A percentile compares a stretch with the other conserved stretches of the same genome.
Evolutionary conservation across 2,329 filamentous ascomycete genomes (phyloP).

Genomic region (Paecilomyces sp.): DNA sequence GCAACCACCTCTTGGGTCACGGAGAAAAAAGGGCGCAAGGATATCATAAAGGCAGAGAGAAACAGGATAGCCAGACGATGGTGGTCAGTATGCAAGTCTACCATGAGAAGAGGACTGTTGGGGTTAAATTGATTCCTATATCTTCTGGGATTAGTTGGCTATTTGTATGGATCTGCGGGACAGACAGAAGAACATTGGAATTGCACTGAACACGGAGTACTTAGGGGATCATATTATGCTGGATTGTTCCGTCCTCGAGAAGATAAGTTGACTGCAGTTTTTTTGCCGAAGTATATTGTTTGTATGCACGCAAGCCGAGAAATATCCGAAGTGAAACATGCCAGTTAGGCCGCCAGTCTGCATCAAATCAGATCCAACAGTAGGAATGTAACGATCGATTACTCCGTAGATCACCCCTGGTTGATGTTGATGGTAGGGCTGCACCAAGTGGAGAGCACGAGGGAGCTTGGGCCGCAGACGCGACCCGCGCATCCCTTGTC

Average conservation of each 20-base stretch:
- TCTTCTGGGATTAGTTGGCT: background rate
- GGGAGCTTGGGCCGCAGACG: background rate
- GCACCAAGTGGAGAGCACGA: background rate
- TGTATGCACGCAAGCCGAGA: background rate
- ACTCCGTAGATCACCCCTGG: background rate
- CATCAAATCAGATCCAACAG: background rate
- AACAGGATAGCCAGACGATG: background rate
- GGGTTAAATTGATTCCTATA: background rate
- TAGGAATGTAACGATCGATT: background rate
- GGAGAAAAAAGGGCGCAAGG: constrained; percentile 19
- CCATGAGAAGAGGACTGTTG: background rate
- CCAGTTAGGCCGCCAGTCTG: background rate
- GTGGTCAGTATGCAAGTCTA: background rate
- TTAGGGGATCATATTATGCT: no score
- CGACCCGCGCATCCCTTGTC: background rate
- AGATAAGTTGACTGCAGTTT: background rate
- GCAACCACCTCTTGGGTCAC: constrained; percentile 24
- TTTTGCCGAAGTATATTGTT: background rate
- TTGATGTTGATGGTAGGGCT: background rate
- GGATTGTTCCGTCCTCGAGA: background rate
- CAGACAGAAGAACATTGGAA: background rate
- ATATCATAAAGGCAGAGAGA: constrained; percentile 6
- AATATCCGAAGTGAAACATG: background rate
- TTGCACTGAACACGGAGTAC: no score
- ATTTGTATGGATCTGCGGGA: background rate